These are phyloP conservation scores for Fusarium sp. DNA, from an alignment of 2,329 filamentous ascomycete genomes.

Conservation along the genomic window DNA sequence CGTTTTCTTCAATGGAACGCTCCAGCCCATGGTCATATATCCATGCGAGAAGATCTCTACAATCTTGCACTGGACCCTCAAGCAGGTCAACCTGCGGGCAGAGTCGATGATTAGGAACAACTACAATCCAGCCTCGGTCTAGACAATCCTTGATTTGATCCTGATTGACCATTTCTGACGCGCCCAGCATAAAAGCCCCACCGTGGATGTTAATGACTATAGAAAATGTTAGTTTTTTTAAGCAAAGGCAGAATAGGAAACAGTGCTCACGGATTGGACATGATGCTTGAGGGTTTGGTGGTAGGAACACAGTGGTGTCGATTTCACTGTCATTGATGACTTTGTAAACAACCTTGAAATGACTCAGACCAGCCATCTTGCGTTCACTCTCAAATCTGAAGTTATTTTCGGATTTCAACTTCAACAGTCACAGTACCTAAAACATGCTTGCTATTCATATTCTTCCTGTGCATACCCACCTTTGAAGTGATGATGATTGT, in stretches of 20 bases:
- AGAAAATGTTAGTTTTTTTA: too few species aligned
- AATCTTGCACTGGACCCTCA: constrained; percentile 9
- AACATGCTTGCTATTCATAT: constrained; percentile 3
- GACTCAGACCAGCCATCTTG: neutral
- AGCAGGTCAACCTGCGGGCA: constrained; percentile 9
- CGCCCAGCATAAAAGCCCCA: constrained; percentile 18
- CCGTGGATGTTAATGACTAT: constrained; percentile 19
- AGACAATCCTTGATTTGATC: constrained; percentile 13
- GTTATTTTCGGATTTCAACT: too few species aligned
- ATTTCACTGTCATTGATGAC: constrained; percentile 1
- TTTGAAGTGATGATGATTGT: neutral
- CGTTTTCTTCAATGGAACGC: neutral
- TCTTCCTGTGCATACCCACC: neutral
- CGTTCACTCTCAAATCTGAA: too few species aligned
- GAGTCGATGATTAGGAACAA: constrained; percentile 5
- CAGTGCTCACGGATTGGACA: constrained; percentile 1
- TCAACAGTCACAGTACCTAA: too few species aligned
- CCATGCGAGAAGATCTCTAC: constrained; percentile 10
- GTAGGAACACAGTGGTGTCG: constrained; percentile 2
- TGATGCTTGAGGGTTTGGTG: neutral
- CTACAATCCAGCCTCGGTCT: constrained; percentile 3
- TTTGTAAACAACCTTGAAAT: constrained; percentile 12
- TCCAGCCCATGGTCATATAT: neutral
- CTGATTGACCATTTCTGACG: constrained; percentile 20
- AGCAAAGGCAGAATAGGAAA: too few species aligned